Percentiles rank a stretch among this genome's conserved stretches.
Evolutionary conservation across 164 flowering plant genomes (phyloP).

Genomic region (Aristolochia fimbriata): DNA sequence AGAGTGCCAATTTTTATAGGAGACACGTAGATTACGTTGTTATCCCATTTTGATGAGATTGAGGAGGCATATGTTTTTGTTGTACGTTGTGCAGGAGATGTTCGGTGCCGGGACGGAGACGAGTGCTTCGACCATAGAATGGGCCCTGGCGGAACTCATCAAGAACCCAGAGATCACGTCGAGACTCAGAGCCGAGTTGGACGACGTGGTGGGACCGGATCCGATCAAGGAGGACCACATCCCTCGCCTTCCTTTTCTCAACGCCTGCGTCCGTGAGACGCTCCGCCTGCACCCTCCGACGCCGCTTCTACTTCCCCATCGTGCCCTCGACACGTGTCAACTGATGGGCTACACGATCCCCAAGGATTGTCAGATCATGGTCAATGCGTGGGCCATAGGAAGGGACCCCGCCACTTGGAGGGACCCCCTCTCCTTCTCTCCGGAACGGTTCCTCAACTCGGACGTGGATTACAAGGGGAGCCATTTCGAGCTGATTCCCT

Average conservation of each 20-base stretch:
- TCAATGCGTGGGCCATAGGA: conserved; percentile 13
- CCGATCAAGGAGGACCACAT: conserved; percentile 12
- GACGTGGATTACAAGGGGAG: conserved; percentile 10
- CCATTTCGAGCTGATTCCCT: conserved; percentile 9
- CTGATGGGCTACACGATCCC: conserved; percentile 6
- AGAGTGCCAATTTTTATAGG: no score
- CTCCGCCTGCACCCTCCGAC: conserved; percentile 15
- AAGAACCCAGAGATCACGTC: conserved; percentile 11
- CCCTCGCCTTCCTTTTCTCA: conserved; percentile 11
- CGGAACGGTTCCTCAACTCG: conserved; percentile 7
- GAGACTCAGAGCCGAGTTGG: conserved; percentile 1
- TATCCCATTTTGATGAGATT: not conserved
- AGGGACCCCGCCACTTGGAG: conserved; percentile 12
- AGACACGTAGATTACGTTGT: no score
- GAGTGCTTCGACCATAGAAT: conserved; percentile 16
- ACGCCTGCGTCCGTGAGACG: conserved; percentile 18
- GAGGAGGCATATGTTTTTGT: no score
- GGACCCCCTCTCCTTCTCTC: conserved; percentile 8
- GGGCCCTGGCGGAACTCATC: conserved; percentile 23
- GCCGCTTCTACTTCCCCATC: conserved; percentile 12
- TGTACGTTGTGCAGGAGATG: conserved; percentile 10
- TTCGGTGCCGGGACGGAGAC: conserved; percentile 24
- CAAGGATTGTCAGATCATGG: conserved; percentile 8
- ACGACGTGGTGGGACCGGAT: not conserved
- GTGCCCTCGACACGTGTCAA: conserved; percentile 2